These are phyloP conservation scores for Ophiostoma tasmaniense DNA, from an alignment of 2,329 filamentous ascomycete species.

Conservation along the genomic window DNA sequence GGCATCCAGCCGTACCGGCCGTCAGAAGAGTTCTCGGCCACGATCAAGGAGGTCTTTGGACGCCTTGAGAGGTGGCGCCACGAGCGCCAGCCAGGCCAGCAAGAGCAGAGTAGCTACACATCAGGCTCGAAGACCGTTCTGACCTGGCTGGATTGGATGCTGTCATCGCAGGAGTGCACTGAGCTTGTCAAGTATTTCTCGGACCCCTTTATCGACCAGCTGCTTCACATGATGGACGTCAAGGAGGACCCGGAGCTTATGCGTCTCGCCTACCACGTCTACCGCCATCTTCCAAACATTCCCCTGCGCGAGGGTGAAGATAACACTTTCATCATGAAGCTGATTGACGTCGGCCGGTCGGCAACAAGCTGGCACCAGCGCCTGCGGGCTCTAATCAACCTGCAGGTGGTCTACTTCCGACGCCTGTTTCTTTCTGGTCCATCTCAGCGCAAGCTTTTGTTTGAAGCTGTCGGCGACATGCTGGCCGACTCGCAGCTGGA, in stretches of 20 bases:
- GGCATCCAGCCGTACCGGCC: slow-evolving; percentile 79
- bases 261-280: slow-evolving; percentile 90
- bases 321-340: slow-evolving; percentile 69
- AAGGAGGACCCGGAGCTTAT: slow-evolving; percentile 97
- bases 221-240: slow-evolving; percentile 99
- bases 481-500: slow-evolving; percentile 85
- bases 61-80: slow-evolving; percentile 81
- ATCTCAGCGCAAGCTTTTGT: slow-evolving; percentile 68
- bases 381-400: slow-evolving; percentile 88
- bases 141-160: slow-evolving; percentile 84
- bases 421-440: slow-evolving; percentile 78
- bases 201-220: slow-evolving; percentile 77
- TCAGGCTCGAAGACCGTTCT: slow-evolving; percentile 93
- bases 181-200: slow-evolving; percentile 89
- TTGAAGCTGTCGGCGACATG: slow-evolving; percentile 93
- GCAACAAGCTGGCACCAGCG: slow-evolving; percentile 92
- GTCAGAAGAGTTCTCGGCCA: slow-evolving; percentile 61
- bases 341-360: slow-evolving; percentile 79
- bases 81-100: slow-evolving; percentile 75
- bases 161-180: slow-evolving; percentile 87
- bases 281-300: slow-evolving; percentile 91
- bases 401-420: slow-evolving; percentile 97
- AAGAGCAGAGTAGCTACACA: slow-evolving; percentile 89
- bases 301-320: slow-evolving; percentile 84
- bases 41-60: slow-evolving; percentile 65